Evolutionary conservation across 1,284 basidiomycete genomes (phyloP), one percentile per base, ranked within the genome.

Genomic region (Ustilago loliicola): DNA sequence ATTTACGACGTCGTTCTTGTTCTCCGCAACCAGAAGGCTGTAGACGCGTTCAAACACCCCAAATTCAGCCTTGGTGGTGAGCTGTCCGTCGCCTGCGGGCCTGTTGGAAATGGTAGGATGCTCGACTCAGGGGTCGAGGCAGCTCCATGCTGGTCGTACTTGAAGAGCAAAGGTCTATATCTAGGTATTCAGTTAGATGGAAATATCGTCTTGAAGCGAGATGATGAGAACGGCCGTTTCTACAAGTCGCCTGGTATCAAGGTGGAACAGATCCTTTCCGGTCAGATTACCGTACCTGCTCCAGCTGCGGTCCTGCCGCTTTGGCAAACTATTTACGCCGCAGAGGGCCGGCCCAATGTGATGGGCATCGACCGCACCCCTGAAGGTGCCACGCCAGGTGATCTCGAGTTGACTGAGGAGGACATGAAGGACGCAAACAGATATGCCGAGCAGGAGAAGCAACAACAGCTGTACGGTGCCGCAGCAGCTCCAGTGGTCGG

Each of bases 1-100:
- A 80, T 87, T 27, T 87, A 87, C 70, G 87, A 87, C 50, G 86
- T 87, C 13, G 86, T 87, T 1, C 78, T 87, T 2, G 77, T 87
- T 1, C 77, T 87, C 6, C 80, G 87, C 3, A 85, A 70, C 36
- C 74, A 83, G 45, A 66, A 79, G 36, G 83, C 86, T 0, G 73
- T 86, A 11, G 70, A 85, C 21, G 82, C 78, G 0, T 85, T 85
- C 71, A 79, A 77, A 51, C 60, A 66, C 45, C 81, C 81, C 40
- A 85, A 83, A 65, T 40, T 86, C 59, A 81, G 80, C 45, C 66
- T 87, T 1, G 87, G 86, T 3, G 84, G 73, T 7, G 85, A 87
- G 62, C 67, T 86, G 1, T 69, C 66, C 2, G 74, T 85, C 15
- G 64, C 80, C 3, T 79, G 83, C 32, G 87, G 87, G 0, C 87